Conservation (phyloP, 2,329 filamentous ascomycete genomes). For the Hymenoscyphus fraxineus region DNA sequence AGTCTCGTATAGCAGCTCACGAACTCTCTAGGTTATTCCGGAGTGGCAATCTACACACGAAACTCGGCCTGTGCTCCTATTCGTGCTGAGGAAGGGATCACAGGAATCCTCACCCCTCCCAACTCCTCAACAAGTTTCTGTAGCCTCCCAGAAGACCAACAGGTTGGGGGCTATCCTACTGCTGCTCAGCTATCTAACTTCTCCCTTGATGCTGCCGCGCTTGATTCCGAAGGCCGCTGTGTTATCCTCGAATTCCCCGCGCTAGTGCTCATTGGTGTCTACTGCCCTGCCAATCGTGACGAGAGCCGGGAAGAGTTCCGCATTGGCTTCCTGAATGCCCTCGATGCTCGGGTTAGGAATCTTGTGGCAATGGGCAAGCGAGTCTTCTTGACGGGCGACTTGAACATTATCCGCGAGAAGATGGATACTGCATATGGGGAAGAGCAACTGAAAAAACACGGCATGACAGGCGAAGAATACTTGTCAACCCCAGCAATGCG, state of each 20-base stretch:
- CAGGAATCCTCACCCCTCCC: conserved; percentile 72
- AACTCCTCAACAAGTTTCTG: conserved; percentile 68
- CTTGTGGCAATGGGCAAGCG: conserved; percentile 75
- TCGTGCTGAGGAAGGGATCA: conserved; percentile 88
- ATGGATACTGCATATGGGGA: conserved; percentile 73
- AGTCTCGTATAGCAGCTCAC: background rate
- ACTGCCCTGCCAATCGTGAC: conserved; percentile 86
- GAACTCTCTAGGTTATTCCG: conserved; percentile 71
- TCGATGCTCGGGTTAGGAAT: conserved; percentile 84
- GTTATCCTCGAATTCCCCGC: conserved; percentile 90
- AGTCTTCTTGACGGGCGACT: conserved; percentile 80
- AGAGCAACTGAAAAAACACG: conserved; percentile 69
- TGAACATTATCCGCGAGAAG: conserved; percentile 67
- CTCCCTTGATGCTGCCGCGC: conserved; percentile 62
- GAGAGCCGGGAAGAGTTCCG: conserved; percentile 81
- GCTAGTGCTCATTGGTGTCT: conserved; percentile 89
- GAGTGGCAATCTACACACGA: conserved; percentile 92
- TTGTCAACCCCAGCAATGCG: conserved; percentile 67
- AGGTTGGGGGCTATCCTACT: conserved; percentile 85
- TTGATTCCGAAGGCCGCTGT: conserved; percentile 90
- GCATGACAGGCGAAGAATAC: conserved; percentile 66
- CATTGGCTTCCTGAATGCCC: conserved; percentile 69
- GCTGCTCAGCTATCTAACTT: conserved; percentile 60
- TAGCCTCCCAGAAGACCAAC: conserved; percentile 67
- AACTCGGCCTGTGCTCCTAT: conserved; percentile 81